phyloP scores from a whole-genome alignment of 164 flowering plant genomes.

The Berberis vulgaris region DNA sequence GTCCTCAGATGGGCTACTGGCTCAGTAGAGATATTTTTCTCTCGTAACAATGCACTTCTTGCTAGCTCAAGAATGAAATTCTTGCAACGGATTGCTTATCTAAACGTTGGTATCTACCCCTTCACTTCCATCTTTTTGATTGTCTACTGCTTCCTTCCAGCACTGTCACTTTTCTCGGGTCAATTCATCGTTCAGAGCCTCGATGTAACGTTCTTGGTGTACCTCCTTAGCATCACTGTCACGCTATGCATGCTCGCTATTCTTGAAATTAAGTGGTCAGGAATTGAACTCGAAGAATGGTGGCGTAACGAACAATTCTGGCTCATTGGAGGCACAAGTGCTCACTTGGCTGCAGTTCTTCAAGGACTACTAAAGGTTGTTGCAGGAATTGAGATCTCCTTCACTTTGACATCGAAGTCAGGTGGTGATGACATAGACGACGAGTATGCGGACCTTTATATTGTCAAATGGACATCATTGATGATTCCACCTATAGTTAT shows the following conservation, averaged over 20 bases:
- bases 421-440: slow-evolving; percentile 59
- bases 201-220: slow-evolving; percentile 52
- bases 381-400: slow-evolving; percentile 83
- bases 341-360: slow-evolving; percentile 81
- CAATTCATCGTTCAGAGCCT: slow-evolving; percentile 69
- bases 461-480: slow-evolving; percentile 69
- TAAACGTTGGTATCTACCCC: slow-evolving; percentile 73
- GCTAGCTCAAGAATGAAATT: slow-evolving; percentile 51
- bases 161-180: slow-evolving; percentile 70
- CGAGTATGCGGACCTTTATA: slow-evolving; percentile 66
- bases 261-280: slow-evolving; percentile 86
- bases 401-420: slow-evolving; percentile 75
- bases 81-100: slow-evolving; percentile 64
- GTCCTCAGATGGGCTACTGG: slow-evolving; percentile 96
- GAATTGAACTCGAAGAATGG: slow-evolving; percentile 72
- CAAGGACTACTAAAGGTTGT: slow-evolving; percentile 79
- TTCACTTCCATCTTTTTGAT: slow-evolving; percentile 76
- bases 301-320: slow-evolving; percentile 93
- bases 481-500: slow-evolving; percentile 79
- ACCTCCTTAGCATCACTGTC: slow-evolving; percentile 56
- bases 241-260: slow-evolving; percentile 60
- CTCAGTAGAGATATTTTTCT: slow-evolving; percentile 82
- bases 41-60: slow-evolving; percentile 71
- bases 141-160: slow-evolving; percentile 81
- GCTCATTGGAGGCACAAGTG: slow-evolving; percentile 88